These are phyloP conservation scores for Musa balbisiana DNA, from an alignment of 202 grass and related monocot genomes.

Conservation along the genomic window DNA sequence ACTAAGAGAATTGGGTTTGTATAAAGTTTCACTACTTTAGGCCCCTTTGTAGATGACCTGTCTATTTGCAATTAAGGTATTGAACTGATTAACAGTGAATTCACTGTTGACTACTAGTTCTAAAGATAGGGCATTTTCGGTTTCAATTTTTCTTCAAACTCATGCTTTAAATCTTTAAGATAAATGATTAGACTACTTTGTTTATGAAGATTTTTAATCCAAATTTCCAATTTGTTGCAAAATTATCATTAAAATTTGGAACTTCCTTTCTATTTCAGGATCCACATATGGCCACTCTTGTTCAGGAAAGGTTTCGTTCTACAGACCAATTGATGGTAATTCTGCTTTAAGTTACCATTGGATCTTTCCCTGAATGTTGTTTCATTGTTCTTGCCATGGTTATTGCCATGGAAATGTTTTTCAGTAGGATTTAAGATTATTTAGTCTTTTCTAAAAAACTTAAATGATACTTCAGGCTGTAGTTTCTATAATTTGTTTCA, in stretches of 20 bases:
- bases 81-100: too few species aligned
- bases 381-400: not conserved
- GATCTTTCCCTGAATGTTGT: not conserved
- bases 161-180: not conserved
- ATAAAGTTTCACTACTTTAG: too few species aligned
- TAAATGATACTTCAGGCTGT: not conserved
- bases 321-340: conserved; percentile 65
- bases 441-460: not conserved
- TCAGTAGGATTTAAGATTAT: not conserved
- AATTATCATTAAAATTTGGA: not conserved
- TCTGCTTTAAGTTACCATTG: not conserved
- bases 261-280: conserved; percentile 39
- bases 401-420: not conserved
- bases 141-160: not conserved
- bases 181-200: not conserved
- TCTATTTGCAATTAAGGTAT: too few species aligned
- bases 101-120: too few species aligned
- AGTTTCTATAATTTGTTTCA: not conserved
- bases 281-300: conserved; percentile 62
- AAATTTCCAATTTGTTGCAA: not conserved
- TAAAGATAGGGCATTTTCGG: too few species aligned
- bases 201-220: not conserved
- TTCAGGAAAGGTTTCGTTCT: conserved; percentile 74
- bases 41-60: too few species aligned
- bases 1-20: too few species aligned